Conservation (phyloP, 306 rosid genomes). For the Sicyos baderoa region DNA sequence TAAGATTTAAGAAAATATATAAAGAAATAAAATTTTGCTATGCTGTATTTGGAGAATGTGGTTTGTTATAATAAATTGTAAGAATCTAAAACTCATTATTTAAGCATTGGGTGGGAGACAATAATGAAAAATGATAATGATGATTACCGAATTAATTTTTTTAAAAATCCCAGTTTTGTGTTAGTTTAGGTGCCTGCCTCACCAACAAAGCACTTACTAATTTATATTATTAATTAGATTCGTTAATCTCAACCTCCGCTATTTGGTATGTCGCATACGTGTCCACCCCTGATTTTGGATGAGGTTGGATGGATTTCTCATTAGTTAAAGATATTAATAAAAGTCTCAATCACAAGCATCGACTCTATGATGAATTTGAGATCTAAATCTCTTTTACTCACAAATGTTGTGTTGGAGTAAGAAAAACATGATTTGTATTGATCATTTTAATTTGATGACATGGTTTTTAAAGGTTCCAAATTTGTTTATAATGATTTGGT, state of each 20-base stretch:
- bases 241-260: constrained; percentile 17
- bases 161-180: constrained; percentile 14
- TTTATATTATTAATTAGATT: background rate
- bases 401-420: too few species aligned
- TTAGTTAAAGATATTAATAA: too few species aligned
- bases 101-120: constrained; percentile 4
- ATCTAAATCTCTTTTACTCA: too few species aligned
- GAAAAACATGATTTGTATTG: too few species aligned
- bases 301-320: too few species aligned
- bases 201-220: constrained; percentile 10
- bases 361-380: too few species aligned
- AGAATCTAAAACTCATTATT: constrained; percentile 12
- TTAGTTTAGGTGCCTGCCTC: constrained; percentile 17
- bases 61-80: background rate
- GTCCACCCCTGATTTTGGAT: too few species aligned
- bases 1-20: background rate
- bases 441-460: too few species aligned
- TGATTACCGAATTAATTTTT: constrained; percentile 3
- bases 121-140: constrained; percentile 10
- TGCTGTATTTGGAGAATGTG: background rate
- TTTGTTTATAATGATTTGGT: too few species aligned
- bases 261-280: background rate
- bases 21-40: background rate
- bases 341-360: too few species aligned
- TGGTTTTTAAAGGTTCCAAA: too few species aligned